Evolutionary conservation across 1,284 basidiomycete genomes (phyloP), one percentile per base, ranked within the genome.

Genomic region (Ceratobasidium sp.): DNA sequence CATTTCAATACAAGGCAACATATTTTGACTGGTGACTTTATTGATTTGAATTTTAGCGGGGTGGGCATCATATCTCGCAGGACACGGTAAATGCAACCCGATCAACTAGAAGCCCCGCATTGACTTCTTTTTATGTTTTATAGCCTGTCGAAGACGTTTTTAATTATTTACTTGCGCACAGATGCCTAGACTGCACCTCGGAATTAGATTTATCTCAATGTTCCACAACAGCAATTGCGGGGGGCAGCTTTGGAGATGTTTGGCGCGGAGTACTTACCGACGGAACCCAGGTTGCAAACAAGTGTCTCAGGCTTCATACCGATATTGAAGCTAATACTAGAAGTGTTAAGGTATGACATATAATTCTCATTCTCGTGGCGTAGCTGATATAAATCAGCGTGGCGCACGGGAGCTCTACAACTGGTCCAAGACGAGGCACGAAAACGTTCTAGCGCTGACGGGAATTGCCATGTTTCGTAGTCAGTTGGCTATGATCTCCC

Each of bases 401-500:
- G 53, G 48, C 22, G 47, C 44, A 15, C 27, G 73, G 44, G 73
- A 67, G 54, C 51, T 75, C 22, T 57, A 66, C 14, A 17, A 19
- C 33, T 75, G 73, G 73, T 53, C 63, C 2, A 57, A 57, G 19
- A 48, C 50, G 17, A 44, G 54, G 9, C 73, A 75, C 24, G 0
- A 19, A 0, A 66, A 75, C 45, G 33, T 67, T 9, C 51, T 65
- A 19, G 47, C 41, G n/a, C 56, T 75, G 1, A 36, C 47, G 0
- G 64, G 73, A 24, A 33, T 66, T 22, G 48, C 31, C 9, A 53
- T 66, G 19, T 66, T 51, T 17, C 64, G 53, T 36, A 50, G 44
- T 15, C 64, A 66, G 50, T 14, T 66, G 15, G 64, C 64, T 1
- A 66, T 66, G 64, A 53, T 66, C n/a, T 66, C 64, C 3, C 64